Conservation (phyloP, 176 grass and related monocot genomes). For the Triticum monococcum region DNA sequence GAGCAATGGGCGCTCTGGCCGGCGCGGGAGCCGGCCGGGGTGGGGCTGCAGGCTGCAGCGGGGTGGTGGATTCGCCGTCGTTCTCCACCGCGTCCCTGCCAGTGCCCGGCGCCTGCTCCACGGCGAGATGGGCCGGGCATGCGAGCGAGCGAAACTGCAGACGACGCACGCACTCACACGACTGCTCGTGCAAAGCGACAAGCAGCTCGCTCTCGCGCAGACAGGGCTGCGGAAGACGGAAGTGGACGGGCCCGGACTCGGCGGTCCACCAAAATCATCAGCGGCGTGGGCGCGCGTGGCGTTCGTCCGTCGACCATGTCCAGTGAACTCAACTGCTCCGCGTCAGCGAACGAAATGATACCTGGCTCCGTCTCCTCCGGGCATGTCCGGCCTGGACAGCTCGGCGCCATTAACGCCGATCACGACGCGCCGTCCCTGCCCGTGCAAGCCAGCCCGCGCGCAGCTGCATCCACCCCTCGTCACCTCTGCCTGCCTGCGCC, state of each 20-base stretch:
- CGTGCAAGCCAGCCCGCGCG: background rate
- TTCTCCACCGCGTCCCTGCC: background rate
- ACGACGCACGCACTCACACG: too few relatives aligned
- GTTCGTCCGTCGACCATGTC: background rate
- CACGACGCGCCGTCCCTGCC: too few relatives aligned
- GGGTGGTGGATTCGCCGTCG: background rate
- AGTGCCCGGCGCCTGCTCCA: too few relatives aligned
- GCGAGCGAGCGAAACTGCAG: too few relatives aligned
- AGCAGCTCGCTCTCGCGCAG: background rate
- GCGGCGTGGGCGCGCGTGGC: too few relatives aligned
- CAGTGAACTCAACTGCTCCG: background rate
- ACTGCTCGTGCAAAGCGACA: background rate
- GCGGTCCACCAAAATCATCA: too few relatives aligned
- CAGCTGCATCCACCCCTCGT: background rate
- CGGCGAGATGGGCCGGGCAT: too few relatives aligned
- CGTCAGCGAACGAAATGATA: background rate
- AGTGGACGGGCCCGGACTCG: background rate
- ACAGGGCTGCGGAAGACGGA: background rate
- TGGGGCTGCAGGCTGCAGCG: too few relatives aligned
- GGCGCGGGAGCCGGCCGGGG: too few relatives aligned
- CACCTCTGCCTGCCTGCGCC: too few relatives aligned
- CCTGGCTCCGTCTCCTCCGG: background rate
- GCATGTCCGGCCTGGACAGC: background rate
- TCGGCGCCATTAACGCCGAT: background rate
- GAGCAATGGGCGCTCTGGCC: background rate